Percentiles rank a stretch among this genome's conserved stretches.
phyloP scores from a whole-genome alignment of 352 stramenopile species.

The Globisporangium cylindrosporum region DNA sequence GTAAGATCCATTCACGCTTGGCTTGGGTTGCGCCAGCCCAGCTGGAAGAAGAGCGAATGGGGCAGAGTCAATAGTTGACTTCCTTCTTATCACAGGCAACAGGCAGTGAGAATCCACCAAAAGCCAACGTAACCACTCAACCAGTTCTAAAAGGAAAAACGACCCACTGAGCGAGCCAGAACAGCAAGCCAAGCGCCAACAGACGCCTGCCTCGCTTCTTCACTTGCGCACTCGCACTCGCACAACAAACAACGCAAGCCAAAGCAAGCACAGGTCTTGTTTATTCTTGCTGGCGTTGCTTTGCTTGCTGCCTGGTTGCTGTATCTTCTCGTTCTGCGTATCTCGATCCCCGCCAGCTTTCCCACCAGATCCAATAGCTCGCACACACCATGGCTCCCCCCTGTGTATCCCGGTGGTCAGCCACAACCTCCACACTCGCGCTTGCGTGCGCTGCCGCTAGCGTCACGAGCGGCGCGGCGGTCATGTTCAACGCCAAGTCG shows the following conservation, averaged over 20 bases:
- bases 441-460: not conserved
- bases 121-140: not conserved
- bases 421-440: not conserved
- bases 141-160: not conserved
- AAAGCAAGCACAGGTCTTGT: not conserved
- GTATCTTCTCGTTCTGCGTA: not conserved
- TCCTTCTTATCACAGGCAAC: not conserved
- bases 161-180: not conserved
- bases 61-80: not conserved
- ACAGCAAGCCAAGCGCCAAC: not conserved
- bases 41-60: not conserved
- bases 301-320: not conserved
- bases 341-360: not conserved
- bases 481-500: slow-evolving; percentile 19
- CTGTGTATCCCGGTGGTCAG: not conserved
- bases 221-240: not conserved
- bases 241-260: not conserved
- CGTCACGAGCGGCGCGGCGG: not conserved
- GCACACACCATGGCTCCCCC: not conserved
- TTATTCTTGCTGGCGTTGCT: not conserved
- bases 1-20: not conserved
- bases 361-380: not conserved
- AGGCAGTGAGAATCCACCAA: not conserved
- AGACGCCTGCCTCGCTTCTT: not conserved
- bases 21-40: not conserved